Evolutionary conservation across 352 stramenopile species (phyloP).

Genomic region (Hyphochytrium catenoides): DNA sequence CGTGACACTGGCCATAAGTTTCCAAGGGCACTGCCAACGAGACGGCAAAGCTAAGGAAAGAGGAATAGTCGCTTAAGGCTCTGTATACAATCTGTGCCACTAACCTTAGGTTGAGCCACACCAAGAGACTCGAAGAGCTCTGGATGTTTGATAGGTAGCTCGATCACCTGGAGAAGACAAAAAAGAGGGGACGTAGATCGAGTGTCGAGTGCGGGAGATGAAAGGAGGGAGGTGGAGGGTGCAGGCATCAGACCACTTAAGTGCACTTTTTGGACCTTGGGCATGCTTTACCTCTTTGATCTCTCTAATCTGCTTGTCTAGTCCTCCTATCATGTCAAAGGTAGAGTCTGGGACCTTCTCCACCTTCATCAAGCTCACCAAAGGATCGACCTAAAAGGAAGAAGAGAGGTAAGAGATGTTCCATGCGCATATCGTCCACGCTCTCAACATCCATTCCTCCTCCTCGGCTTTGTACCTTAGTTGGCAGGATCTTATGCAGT

Average conservation of each 20-base stretch:
- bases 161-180: constrained; percentile 57
- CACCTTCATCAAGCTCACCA: constrained; percentile 84
- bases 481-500: constrained; percentile 98
- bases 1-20: not conserved
- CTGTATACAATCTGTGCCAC: too few relatives aligned
- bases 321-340: constrained; percentile 98
- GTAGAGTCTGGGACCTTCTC: constrained; percentile 99
- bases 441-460: constrained; percentile 61
- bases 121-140: constrained; percentile 97
- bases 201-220: too few relatives aligned
- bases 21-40: not conserved
- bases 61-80: too few relatives aligned
- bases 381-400: constrained; percentile 35
- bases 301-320: constrained; percentile 98
- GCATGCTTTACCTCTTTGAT: constrained; percentile 79
- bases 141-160: constrained; percentile 98
- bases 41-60: too few relatives aligned
- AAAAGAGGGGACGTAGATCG: too few relatives aligned
- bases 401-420: constrained; percentile 2
- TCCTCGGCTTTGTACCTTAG: constrained; percentile 71
- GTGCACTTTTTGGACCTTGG: not conserved
- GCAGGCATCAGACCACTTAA: too few relatives aligned
- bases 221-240: too few relatives aligned
- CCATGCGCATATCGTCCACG: constrained; percentile 59
- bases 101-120: constrained; percentile 89